Percentiles rank a stretch among this genome's conserved stretches.
Conservation (phyloP, 768 basidiomycete genomes). For the Rhizopogon salebrosus region DNA sequence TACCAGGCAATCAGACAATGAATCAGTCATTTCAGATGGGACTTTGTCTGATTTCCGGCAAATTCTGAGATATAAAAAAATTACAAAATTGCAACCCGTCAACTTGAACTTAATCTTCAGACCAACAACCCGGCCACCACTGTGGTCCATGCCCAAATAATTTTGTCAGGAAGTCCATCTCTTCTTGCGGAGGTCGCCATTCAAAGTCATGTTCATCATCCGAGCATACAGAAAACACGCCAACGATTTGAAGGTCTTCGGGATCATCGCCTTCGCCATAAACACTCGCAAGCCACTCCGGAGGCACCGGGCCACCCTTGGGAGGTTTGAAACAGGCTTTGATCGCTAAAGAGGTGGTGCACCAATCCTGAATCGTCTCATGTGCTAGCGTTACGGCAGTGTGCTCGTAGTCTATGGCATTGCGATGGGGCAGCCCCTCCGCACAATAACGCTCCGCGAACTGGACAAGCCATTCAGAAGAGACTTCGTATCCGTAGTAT, state of each 20-base stretch:
- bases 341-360: background rate
- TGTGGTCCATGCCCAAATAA: no score
- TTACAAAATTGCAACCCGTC: no score
- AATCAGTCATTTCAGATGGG: no score
- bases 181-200: background rate
- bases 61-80: no score
- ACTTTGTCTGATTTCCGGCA: no score
- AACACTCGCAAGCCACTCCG: background rate
- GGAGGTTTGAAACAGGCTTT: background rate
- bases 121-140: no score
- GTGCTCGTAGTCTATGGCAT: background rate
- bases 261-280: background rate
- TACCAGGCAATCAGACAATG: no score
- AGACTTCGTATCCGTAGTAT: no score
- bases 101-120: no score
- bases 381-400: background rate
- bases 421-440: background rate
- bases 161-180: background rate
- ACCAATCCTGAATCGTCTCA: background rate
- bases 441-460: background rate
- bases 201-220: background rate
- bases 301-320: background rate
- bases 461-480: background rate
- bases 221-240: background rate
- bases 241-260: background rate